phyloP scores from a whole-genome alignment of 495 filamentous ascomycete genomes.

The Xylaria venustula region DNA sequence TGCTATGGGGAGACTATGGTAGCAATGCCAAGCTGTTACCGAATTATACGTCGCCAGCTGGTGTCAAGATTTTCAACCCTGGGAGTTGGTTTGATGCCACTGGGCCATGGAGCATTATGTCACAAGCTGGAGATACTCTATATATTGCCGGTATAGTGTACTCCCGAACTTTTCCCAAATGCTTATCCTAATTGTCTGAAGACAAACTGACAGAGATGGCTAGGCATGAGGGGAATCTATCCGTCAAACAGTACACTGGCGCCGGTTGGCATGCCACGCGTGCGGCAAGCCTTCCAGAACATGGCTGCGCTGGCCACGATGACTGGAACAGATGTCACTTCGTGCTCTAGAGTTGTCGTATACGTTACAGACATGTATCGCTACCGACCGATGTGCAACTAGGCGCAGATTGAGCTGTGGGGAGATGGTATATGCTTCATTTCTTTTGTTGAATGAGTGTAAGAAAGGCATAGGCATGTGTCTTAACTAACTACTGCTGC shows the following conservation, averaged over 20 bases:
- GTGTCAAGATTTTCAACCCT: conserved; percentile 22
- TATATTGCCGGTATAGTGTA: conserved; percentile 16
- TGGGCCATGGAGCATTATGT: conserved; percentile 23
- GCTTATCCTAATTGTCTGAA: neutral
- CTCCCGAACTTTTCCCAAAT: neutral
- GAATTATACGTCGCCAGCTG: conserved; percentile 21
- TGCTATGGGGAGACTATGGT: neutral
- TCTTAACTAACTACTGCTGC: neutral
- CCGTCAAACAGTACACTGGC: conserved; percentile 17
- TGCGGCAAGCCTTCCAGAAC: conserved; percentile 18
- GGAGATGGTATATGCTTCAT: neutral
- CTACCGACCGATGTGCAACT: conserved; percentile 22
- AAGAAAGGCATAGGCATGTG: neutral
- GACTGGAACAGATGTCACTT: conserved; percentile 17
- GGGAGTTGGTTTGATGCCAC: conserved; percentile 18
- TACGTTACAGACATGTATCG: conserved; percentile 23
- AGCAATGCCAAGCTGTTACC: conserved; percentile 13
- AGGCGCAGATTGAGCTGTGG: conserved; percentile 18
- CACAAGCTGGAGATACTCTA: conserved; percentile 17
- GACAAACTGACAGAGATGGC: neutral
- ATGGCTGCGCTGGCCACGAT: conserved; percentile 19
- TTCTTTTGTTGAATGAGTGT: neutral
- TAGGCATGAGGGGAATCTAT: conserved; percentile 19
- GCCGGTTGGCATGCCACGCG: conserved; percentile 13
- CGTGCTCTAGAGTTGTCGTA: conserved; percentile 14